A percentile compares a stretch with the other conserved stretches of the same genome.
phyloP scores from a whole-genome alignment of 805 yeast species.

The Pichia ethanolica region DNA sequence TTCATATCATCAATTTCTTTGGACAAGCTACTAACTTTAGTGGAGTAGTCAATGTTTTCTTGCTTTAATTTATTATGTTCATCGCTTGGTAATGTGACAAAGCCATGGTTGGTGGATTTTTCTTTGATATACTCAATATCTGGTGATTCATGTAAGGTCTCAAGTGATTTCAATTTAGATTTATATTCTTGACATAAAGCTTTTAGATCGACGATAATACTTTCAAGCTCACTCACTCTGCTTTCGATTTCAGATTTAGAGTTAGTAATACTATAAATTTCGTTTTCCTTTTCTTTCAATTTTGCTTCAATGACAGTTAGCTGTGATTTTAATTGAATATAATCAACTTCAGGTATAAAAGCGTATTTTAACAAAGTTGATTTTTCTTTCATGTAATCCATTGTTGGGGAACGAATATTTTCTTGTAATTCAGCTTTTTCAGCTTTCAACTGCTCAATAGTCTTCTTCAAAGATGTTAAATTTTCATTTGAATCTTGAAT shows the following conservation, averaged over 20 bases:
- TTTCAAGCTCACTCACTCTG: conserved; percentile 1
- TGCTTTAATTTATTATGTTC: conserved; percentile 22
- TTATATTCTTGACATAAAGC: background rate
- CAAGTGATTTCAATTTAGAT: conserved; percentile 4
- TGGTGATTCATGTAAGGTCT: conserved; percentile 10
- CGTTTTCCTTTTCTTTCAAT: background rate
- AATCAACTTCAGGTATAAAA: conserved; percentile 14
- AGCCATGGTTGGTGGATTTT: conserved; percentile 23
- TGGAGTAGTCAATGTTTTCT: background rate
- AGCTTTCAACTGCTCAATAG: background rate
- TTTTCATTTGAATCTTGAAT: conserved; percentile 1
- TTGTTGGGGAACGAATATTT: conserved; percentile 11
- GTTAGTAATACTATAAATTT: background rate
- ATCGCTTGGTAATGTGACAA: conserved; percentile 11
- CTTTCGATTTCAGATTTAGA: background rate
- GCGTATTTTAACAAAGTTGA: conserved; percentile 15
- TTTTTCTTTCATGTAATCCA: conserved; percentile 20
- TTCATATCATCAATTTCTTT: background rate
- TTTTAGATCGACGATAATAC: conserved; percentile 2
- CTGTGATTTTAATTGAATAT: conserved; percentile 1
- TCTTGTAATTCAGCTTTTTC: conserved; percentile 4
- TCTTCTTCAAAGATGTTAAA: background rate
- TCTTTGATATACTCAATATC: conserved; percentile 7
- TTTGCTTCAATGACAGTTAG: background rate
- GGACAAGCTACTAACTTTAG: background rate